Evolutionary conservation across 2,329 filamentous ascomycete species (phyloP), one percentile per base, ranked within the genome.

Genomic region (Cladosporium sp.): DNA sequence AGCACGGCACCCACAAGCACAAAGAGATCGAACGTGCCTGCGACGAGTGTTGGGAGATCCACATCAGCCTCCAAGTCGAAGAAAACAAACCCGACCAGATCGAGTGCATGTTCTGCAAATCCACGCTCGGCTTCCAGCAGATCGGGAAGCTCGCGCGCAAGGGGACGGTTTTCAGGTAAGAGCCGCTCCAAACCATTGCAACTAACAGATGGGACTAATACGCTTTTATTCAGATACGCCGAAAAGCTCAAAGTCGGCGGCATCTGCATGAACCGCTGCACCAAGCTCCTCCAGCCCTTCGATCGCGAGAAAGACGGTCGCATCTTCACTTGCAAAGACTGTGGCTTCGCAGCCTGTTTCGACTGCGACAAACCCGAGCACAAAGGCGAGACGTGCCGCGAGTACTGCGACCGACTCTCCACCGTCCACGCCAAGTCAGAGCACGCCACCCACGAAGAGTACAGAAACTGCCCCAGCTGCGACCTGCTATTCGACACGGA

Each of bases 11-110:
- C 14, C 51, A 21, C 51, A 36, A 47, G 26, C 47, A 65, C 49
- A 28, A 14, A 1, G 32, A 47, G 8, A 21, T 14, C 36, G 64
- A 69, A 21, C 65, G 67, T 21, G 68, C 67, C 7, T 72, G 68
- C 38, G 60, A 32, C 6, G 66, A 70, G 58, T 71, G 68, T 64
- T 70, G 71, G 69, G 70, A 71, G 44, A 54, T 52, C n/a, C 59
- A 64, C 15, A 54, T 69, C 36, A 69, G 67, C 59, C 63, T 59
- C 44, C 57, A 68, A 44, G 58, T 69, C 61, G 67, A 71, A 41
- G 30, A 44, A 21, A 61, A 32, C 18, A 21, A 15, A 10, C 32
- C 12, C 3, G 26, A 60, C 28, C 61, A 57, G 15, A 66, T 71
- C 26, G 14, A 68, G 41, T 70, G 70, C 65, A 61, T 71, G 41